Evolutionary conservation across 441 rosid genomes (phyloP).

Genomic region (Heliophila coronopifolia): DNA sequence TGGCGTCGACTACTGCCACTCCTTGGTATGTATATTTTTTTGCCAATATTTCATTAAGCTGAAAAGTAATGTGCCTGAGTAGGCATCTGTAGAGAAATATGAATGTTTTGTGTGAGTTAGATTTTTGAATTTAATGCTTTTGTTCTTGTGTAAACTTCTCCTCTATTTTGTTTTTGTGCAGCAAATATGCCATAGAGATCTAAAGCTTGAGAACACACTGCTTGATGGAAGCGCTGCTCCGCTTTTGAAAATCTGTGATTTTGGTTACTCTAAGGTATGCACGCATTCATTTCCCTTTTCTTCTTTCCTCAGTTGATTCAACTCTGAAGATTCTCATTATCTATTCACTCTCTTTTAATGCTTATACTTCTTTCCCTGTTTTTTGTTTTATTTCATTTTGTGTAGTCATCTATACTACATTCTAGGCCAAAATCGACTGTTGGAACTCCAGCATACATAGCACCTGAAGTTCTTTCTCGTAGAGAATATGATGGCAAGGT

Average conservation of each 20-base stretch:
- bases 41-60: neutral
- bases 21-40: conserved; percentile 36
- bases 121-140: neutral
- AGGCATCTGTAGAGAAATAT: too few relatives aligned
- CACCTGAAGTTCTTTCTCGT: conserved; percentile 81
- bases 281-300: neutral
- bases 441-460: conserved; percentile 93
- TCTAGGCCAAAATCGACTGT: conserved; percentile 91
- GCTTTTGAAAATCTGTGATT: conserved; percentile 88
- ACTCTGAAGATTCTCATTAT: neutral
- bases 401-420: conserved; percentile 76
- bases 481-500: conserved; percentile 91
- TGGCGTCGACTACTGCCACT: conserved; percentile 78
- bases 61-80: too few relatives aligned
- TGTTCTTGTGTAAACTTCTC: neutral
- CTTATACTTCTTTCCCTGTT: neutral
- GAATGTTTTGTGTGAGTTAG: neutral
- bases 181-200: conserved; percentile 97
- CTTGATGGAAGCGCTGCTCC: conserved; percentile 96
- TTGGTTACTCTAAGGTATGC: conserved; percentile 89
- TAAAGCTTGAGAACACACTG: conserved; percentile 88
- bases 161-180: conserved; percentile 32
- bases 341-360: conserved; percentile 3
- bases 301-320: neutral
- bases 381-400: neutral